Conservation (phyloP, 2,329 filamentous ascomycete species). For the Trichoderma sp. region DNA sequence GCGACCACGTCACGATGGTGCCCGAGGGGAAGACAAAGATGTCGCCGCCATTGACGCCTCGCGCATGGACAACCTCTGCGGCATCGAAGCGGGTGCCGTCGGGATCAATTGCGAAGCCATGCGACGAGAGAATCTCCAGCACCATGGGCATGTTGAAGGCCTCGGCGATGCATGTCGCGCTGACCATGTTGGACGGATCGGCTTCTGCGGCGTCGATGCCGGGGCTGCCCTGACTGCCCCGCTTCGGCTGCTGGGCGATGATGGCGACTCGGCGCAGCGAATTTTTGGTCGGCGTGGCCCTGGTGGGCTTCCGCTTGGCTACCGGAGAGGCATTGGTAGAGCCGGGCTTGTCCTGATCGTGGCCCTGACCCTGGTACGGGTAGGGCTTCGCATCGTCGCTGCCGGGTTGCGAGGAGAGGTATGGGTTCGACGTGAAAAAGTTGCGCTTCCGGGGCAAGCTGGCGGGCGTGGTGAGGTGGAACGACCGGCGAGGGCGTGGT, state of each 20-base stretch:
- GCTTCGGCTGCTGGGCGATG: conserved; percentile 67
- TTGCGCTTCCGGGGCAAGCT: conserved; percentile 53
- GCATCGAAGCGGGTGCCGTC: conserved; percentile 59
- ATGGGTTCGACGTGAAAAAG: conserved; percentile 66
- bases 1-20: conserved; percentile 87
- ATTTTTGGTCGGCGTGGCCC: conserved; percentile 56
- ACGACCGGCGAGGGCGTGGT: conserved; percentile 34
- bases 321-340: conserved; percentile 17
- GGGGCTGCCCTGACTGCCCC: conserved; percentile 33
- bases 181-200: conserved; percentile 47
- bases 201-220: conserved; percentile 28
- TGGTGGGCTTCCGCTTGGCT: conserved; percentile 46
- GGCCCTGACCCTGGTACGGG: conserved; percentile 18
- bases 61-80: conserved; percentile 61
- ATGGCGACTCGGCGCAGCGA: conserved; percentile 82
- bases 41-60: conserved; percentile 67
- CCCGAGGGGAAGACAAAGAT: conserved; percentile 95
- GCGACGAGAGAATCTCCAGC: conserved; percentile 53
- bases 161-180: conserved; percentile 61
- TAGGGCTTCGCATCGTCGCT: conserved; percentile 22
- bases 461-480: conserved; percentile 46
- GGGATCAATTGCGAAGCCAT: conserved; percentile 61
- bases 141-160: conserved; percentile 63
- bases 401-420: conserved; percentile 40
- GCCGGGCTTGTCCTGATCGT: not conserved